Evolutionary conservation across 768 basidiomycete species (phyloP).

Genomic region (Amanita pallidorosea): DNA sequence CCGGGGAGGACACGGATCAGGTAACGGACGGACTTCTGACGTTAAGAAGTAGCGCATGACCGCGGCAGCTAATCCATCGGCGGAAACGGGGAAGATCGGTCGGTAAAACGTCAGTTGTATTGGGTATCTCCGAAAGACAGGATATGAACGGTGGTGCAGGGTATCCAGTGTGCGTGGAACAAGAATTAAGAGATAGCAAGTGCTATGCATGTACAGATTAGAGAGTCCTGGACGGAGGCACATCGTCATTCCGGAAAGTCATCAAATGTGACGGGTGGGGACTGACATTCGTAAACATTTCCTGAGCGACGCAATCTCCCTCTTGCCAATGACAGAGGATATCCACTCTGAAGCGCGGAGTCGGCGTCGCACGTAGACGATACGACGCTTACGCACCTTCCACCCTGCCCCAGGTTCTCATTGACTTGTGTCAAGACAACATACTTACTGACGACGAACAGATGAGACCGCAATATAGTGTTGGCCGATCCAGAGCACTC

Average conservation of each 20-base stretch:
- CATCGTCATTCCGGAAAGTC: conserved; percentile 1
- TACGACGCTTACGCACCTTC: conserved; percentile 38
- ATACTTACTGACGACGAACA: conserved; percentile 52
- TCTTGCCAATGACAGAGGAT: conserved; percentile 88
- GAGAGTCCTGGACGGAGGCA: conserved; percentile 43
- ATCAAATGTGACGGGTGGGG: conserved; percentile 6
- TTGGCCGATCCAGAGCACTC: conserved; percentile 22
- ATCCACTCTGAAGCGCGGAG: conserved; percentile 45
- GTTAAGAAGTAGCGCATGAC: conserved; percentile 20
- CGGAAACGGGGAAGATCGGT: conserved; percentile 5
- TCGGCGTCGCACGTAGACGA: not conserved
- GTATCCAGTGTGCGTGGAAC: conserved; percentile 1
- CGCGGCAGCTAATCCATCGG: conserved; percentile 17
- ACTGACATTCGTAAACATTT: conserved; percentile 70
- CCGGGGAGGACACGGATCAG: conserved; percentile 7
- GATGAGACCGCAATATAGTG: not conserved
- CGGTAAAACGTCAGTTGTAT: not conserved
- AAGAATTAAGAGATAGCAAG: conserved; percentile 28
- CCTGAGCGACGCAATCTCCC: conserved; percentile 65
- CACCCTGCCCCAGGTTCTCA: conserved; percentile 79
- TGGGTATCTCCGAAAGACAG: conserved; percentile 10
- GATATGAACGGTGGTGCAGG: conserved; percentile 4
- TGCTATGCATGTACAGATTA: conserved; percentile 42
- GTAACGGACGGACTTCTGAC: conserved; percentile 18
- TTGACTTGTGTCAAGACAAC: conserved; percentile 78